Conservation (phyloP, 164 flowering plant species). For the Liquidambar formosana region DNA sequence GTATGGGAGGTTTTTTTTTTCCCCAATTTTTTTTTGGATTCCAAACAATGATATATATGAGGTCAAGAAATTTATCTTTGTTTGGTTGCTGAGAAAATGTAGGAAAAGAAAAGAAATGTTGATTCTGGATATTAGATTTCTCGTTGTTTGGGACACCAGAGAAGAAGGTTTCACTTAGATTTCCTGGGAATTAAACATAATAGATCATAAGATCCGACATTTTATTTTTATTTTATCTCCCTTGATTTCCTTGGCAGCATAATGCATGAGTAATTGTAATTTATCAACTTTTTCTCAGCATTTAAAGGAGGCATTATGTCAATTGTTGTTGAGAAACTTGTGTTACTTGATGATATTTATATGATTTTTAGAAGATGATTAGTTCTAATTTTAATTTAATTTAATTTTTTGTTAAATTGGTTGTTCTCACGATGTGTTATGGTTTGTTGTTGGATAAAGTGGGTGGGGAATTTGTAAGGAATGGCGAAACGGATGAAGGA, state of each 20-base stretch:
- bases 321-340: too few relatives aligned
- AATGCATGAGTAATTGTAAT: too few relatives aligned
- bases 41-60: not conserved
- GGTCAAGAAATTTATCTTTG: too few relatives aligned
- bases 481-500: slow-evolving; percentile 40
- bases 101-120: not conserved
- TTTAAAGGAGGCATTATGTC: too few relatives aligned
- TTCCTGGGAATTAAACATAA: not conserved
- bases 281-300: too few relatives aligned
- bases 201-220: not conserved
- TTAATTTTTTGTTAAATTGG: not conserved
- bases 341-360: not conserved
- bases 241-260: too few relatives aligned
- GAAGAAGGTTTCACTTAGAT: not conserved
- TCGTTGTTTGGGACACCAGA: not conserved
- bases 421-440: too few relatives aligned
- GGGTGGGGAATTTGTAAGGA: not conserved
- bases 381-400: too few relatives aligned
- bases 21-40: too few relatives aligned
- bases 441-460: slow-evolving; percentile 27
- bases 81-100: not conserved
- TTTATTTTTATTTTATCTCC: not conserved
- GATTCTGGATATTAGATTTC: not conserved
- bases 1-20: too few relatives aligned
- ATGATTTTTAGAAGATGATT: not conserved